These are phyloP conservation scores for Picea sitchensis DNA, from an alignment of 75 land plant species.

Conservation along the genomic window DNA sequence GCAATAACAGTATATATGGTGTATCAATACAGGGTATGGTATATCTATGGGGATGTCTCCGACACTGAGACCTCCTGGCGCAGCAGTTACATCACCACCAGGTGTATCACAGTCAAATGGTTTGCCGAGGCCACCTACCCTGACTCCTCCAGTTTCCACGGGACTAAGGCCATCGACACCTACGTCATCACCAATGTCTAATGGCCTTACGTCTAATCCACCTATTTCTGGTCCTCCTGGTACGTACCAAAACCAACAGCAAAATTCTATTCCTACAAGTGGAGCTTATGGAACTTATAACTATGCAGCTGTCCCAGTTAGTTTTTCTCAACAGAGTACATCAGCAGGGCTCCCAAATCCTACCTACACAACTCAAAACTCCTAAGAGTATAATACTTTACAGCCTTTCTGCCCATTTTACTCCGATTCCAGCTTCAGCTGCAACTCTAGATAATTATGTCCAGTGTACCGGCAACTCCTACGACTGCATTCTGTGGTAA, in stretches of 20 bases:
- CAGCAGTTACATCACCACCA: constrained; percentile 2
- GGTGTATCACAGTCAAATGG: constrained; percentile 14
- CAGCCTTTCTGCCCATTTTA: too few relatives aligned
- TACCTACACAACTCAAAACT: too few relatives aligned
- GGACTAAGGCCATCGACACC: constrained; percentile 1
- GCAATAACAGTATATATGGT: too few relatives aligned
- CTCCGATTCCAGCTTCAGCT: too few relatives aligned
- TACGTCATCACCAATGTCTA: constrained; percentile 6
- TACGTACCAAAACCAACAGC: too few relatives aligned
- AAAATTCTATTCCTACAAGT: constrained; percentile 5
- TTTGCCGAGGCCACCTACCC: constrained; percentile 13
- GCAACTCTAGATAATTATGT: too few relatives aligned
- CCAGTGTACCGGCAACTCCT: too few relatives aligned
- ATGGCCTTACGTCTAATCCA: constrained; percentile 5
- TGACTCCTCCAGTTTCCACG: constrained; percentile 9
- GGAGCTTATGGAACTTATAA: constrained; percentile 9
- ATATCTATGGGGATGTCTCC: not conserved
- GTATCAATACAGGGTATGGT: not conserved
- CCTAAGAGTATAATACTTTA: too few relatives aligned
- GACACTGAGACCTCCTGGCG: constrained; percentile 10
- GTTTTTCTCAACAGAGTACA: constrained; percentile 3
- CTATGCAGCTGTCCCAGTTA: not conserved
- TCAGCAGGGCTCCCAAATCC: constrained; percentile 1
- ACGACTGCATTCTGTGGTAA: too few relatives aligned
- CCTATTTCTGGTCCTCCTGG: too few relatives aligned